phyloP scores from a whole-genome alignment of 306 rosid species.

The Ammopiptanthus mongolicus region DNA sequence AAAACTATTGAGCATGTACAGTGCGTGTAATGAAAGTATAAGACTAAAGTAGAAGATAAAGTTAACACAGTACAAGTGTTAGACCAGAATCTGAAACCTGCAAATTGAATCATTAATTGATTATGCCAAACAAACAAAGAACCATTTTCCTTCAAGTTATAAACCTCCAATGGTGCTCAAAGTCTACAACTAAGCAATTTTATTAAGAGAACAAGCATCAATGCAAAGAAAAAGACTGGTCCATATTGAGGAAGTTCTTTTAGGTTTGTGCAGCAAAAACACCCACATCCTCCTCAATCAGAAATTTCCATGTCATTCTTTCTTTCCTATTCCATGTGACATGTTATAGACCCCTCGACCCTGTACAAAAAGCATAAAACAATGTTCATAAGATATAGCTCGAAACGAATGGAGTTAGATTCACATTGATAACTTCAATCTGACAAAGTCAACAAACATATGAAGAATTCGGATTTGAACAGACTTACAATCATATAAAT shows the following conservation, averaged over 20 bases:
- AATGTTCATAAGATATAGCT: neutral
- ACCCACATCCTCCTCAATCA: conserved; percentile 22
- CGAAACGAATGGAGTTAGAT: neutral
- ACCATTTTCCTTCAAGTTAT: conserved; percentile 21
- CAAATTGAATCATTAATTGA: conserved; percentile 9
- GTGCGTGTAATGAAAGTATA: neutral
- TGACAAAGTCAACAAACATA: neutral
- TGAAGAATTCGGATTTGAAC: neutral
- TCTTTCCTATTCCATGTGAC: conserved; percentile 95
- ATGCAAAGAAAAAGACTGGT: conserved; percentile 24
- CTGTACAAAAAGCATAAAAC: conserved; percentile 32
- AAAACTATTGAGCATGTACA: neutral
- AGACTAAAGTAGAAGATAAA: neutral
- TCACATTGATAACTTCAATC: neutral
- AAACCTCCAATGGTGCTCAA: conserved; percentile 8
- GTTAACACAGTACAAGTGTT: neutral
- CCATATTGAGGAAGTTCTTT: conserved; percentile 11
- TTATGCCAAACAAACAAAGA: conserved; percentile 18
- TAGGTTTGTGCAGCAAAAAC: conserved; percentile 19
- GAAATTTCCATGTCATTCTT: conserved; percentile 54
- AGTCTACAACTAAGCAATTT: conserved; percentile 45
- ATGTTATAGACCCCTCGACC: conserved; percentile 87
- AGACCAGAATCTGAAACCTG: conserved; percentile 8
- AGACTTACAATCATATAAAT: conserved; percentile 70
- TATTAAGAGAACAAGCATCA: conserved; percentile 37